Percentiles rank a stretch among this genome's conserved stretches.
phyloP scores from a whole-genome alignment of 1,284 basidiomycete genomes.

The Xanthoconium separans region DNA sequence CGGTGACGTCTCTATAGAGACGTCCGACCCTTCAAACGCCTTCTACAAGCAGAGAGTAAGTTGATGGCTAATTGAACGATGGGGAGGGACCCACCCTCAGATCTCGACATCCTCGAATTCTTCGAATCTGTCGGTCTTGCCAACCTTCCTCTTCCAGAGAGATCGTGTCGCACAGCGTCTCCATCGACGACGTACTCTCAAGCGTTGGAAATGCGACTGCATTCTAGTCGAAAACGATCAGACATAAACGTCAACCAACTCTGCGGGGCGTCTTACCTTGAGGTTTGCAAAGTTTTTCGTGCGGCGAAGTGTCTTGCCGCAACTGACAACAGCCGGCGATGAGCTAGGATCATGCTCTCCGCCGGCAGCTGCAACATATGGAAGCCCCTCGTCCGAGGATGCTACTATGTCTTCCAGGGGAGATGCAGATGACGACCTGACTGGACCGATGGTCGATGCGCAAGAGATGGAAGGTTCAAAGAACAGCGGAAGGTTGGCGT shows the following conservation, averaged over 20 bases:
- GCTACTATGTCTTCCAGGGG: too few species aligned
- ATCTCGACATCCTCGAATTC: not conserved
- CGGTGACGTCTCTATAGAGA: not conserved
- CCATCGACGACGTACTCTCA: not conserved
- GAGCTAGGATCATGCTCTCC: too few species aligned
- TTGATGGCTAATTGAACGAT: not conserved
- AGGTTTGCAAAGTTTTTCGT: not conserved
- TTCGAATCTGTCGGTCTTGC: not conserved
- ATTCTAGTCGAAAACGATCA: not conserved
- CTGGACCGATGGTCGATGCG: too few species aligned
- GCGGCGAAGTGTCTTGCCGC: not conserved
- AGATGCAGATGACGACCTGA: too few species aligned
- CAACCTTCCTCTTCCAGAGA: not conserved
- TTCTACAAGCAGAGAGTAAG: not conserved
- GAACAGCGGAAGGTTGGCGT: too few species aligned
- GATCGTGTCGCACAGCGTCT: not conserved
- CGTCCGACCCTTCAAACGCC: not conserved
- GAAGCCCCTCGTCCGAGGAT: not conserved
- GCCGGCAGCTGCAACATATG: not conserved
- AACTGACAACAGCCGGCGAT: too few species aligned
- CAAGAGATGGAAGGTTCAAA: too few species aligned
- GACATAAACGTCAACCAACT: not conserved
- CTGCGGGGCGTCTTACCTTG: too few species aligned
- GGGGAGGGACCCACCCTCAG: not conserved
- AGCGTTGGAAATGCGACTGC: not conserved